A percentile compares a stretch with the other conserved stretches of the same genome.
These are phyloP conservation scores for Epichloe brachyelytri DNA, from an alignment of 2,329 filamentous ascomycete genomes.

Conservation along the genomic window DNA sequence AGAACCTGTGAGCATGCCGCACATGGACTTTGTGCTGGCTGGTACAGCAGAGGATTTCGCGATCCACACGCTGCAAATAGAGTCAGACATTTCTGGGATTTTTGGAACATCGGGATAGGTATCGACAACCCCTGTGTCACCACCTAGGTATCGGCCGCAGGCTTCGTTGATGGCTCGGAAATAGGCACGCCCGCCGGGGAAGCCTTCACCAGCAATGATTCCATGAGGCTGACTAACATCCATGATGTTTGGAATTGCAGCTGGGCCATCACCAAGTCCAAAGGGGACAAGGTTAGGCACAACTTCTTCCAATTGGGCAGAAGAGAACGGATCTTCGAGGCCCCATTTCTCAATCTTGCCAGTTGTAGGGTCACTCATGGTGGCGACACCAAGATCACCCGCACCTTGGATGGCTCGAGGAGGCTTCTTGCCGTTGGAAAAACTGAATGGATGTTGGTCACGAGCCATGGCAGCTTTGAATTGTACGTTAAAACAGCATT, in stretches of 20 bases:
- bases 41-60: conserved; percentile 68
- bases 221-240: conserved; percentile 81
- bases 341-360: conserved; percentile 77
- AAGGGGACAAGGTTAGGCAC: conserved; percentile 62
- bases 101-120: conserved; percentile 64
- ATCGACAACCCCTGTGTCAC: conserved; percentile 45
- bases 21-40: conserved; percentile 57
- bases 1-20: conserved; percentile 75
- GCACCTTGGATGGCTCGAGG: conserved; percentile 76
- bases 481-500: conserved; percentile 74
- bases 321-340: conserved; percentile 58
- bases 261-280: conserved; percentile 66
- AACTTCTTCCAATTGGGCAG: conserved; percentile 66
- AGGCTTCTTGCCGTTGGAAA: conserved; percentile 58
- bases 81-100: conserved; percentile 55
- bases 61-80: conserved; percentile 75
- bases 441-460: conserved; percentile 67
- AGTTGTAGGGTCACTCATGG: conserved; percentile 64
- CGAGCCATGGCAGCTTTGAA: conserved; percentile 65
- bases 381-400: conserved; percentile 64
- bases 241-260: conserved; percentile 74
- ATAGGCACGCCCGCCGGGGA: conserved; percentile 68
- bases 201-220: conserved; percentile 73
- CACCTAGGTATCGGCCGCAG: conserved; percentile 60
- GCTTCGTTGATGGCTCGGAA: conserved; percentile 64